A percentile compares a stretch with the other conserved stretches of the same genome.
Evolutionary conservation across 495 filamentous ascomycete genomes (phyloP).

Genomic region (Sporormia fimetaria): DNA sequence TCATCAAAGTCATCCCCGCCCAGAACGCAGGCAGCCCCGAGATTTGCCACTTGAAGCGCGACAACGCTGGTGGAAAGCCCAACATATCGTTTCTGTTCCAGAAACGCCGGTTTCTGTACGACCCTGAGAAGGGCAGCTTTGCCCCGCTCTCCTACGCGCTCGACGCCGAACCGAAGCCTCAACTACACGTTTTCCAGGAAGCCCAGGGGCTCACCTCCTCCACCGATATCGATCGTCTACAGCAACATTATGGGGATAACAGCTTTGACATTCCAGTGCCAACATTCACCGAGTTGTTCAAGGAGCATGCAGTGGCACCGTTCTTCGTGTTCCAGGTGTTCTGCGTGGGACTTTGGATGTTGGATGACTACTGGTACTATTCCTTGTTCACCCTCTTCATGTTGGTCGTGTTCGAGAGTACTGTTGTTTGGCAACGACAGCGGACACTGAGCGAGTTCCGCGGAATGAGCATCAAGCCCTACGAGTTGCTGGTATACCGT

Average conservation of each 20-base stretch:
- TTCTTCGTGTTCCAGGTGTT: conserved; percentile 99
- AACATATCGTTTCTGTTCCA: conserved; percentile 92
- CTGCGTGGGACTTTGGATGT: conserved; percentile 95
- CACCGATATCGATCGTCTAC: conserved; percentile 62
- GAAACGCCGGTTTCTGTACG: conserved; percentile 90
- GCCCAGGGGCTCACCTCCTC: conserved; percentile 58
- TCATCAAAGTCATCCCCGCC: conserved; percentile 88
- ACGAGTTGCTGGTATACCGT: conserved; percentile 82
- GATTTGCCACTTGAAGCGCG: conserved; percentile 67
- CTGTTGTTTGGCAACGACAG: conserved; percentile 98
- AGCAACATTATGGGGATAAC: conserved; percentile 91
- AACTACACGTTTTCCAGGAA: conserved; percentile 63
- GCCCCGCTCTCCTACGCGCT: conserved; percentile 73
- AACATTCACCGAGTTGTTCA: conserved; percentile 87
- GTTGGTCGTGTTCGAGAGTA: conserved; percentile 95
- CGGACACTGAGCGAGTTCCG: conserved; percentile 94
- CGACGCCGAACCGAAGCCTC: conserved; percentile 70
- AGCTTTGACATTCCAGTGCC: conserved; percentile 97
- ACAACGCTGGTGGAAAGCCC: conserved; percentile 61
- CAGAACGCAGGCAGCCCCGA: conserved; percentile 83
- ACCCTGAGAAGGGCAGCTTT: conserved; percentile 56
- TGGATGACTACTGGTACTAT: conserved; percentile 99
- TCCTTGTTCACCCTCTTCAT: conserved; percentile 97
- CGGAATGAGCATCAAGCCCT: conserved; percentile 98
- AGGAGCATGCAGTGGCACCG: conserved; percentile 94